phyloP scores from a whole-genome alignment of 805 yeast genomes.

The Sungouiozyma ichnusensis region DNA sequence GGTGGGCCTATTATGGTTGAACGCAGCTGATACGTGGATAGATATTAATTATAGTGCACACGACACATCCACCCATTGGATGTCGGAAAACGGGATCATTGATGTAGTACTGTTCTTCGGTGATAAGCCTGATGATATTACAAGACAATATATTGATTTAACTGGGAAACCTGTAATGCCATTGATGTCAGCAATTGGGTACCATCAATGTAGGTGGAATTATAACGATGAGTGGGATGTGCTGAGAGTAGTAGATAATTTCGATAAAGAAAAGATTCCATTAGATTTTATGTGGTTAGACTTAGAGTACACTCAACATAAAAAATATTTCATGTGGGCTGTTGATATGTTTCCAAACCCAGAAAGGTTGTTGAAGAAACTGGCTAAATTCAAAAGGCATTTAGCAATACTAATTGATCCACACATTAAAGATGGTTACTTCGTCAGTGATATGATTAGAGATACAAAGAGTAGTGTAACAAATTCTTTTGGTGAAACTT shows the following conservation, averaged over 20 bases:
- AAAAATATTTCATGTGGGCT: conserved; percentile 90
- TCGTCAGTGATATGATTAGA: conserved; percentile 45
- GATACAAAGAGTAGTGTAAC: conserved; percentile 37
- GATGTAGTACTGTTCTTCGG: conserved; percentile 67
- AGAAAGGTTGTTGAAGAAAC: conserved; percentile 47
- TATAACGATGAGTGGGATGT: conserved; percentile 85
- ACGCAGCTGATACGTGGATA: conserved; percentile 85
- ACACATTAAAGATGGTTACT: conserved; percentile 67
- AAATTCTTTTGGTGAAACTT: conserved; percentile 39
- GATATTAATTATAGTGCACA: conserved; percentile 39
- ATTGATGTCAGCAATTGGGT: conserved; percentile 67
- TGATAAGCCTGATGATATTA: conserved; percentile 43
- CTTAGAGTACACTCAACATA: conserved; percentile 78
- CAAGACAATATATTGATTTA: conserved; percentile 49
- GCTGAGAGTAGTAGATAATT: conserved; percentile 50
- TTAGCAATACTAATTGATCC: conserved; percentile 86
- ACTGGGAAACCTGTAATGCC: conserved; percentile 74
- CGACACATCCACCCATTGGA: conserved; percentile 67
- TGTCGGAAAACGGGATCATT: conserved; percentile 78
- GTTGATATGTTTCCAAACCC: conserved; percentile 65
- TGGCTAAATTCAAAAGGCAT: conserved; percentile 67
- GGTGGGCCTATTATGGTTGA: conserved; percentile 83
- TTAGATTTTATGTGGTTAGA: conserved; percentile 93
- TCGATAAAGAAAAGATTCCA: conserved; percentile 70
- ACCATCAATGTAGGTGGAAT: conserved; percentile 97